phyloP scores from a whole-genome alignment of 495 filamentous ascomycete genomes.

The Aspergillus sclerotioniger region DNA sequence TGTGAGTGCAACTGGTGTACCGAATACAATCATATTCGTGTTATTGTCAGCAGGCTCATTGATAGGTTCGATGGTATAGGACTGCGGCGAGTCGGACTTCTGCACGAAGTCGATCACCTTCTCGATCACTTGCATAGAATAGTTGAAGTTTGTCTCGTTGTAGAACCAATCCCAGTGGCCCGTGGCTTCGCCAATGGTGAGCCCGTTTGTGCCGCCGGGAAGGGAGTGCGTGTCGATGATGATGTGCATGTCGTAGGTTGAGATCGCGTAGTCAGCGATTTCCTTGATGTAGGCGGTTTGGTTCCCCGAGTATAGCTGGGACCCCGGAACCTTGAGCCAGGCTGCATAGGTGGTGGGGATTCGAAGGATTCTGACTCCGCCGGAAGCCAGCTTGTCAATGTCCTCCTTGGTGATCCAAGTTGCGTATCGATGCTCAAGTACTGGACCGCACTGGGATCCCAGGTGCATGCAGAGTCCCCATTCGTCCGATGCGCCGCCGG shows the following conservation, averaged over 20 bases:
- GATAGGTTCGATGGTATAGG: slow-evolving; percentile 23
- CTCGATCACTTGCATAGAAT: slow-evolving; percentile 30
- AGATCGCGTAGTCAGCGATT: slow-evolving; percentile 30
- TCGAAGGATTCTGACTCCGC: slow-evolving; percentile 26
- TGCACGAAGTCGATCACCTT: slow-evolving; percentile 26
- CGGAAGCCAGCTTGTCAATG: slow-evolving; percentile 27
- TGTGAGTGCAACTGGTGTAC: slow-evolving; percentile 28
- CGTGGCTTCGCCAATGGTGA: slow-evolving; percentile 29
- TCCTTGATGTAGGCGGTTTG: slow-evolving; percentile 25
- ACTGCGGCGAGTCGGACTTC: slow-evolving; percentile 22
- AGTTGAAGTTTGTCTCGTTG: slow-evolving; percentile 26
- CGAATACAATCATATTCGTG: slow-evolving; percentile 25
- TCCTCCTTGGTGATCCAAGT: slow-evolving; percentile 30
- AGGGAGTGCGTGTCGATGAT: slow-evolving; percentile 34
- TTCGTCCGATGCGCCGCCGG: slow-evolving; percentile 27
- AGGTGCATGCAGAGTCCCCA: slow-evolving; percentile 30
- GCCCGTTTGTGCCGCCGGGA: slow-evolving; percentile 29
- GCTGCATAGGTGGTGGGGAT: slow-evolving; percentile 32
- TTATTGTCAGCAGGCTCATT: slow-evolving; percentile 31
- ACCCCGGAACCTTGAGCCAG: slow-evolving; percentile 31
- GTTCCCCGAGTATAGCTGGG: slow-evolving; percentile 29
- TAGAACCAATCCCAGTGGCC: slow-evolving; percentile 31
- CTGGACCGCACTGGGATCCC: slow-evolving; percentile 19
- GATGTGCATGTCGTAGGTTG: slow-evolving; percentile 31
- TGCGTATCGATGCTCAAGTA: slow-evolving; percentile 30